These are phyloP conservation scores for Aspergillus egyptiacus DNA, from an alignment of 495 filamentous ascomycete species.

Conservation along the genomic window DNA sequence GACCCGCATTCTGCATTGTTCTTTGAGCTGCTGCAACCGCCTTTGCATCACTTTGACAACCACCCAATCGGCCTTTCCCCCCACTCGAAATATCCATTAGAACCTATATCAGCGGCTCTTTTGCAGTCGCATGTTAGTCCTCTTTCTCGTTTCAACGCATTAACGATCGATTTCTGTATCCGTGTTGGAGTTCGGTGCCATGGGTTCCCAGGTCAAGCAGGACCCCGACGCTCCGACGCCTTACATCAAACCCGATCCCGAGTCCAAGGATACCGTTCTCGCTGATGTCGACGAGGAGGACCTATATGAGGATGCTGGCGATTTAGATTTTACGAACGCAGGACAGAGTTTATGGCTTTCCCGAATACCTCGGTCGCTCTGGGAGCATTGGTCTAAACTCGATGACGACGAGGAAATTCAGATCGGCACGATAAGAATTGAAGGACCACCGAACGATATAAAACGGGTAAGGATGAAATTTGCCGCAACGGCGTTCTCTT, in stretches of 20 bases:
- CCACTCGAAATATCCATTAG: neutral
- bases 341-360: constrained; percentile 61
- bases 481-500: neutral
- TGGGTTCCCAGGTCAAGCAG: constrained; percentile 36
- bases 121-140: neutral
- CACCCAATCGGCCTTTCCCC: neutral
- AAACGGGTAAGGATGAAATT: constrained; percentile 39
- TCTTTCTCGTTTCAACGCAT: neutral
- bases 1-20: constrained; percentile 8
- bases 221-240: constrained; percentile 33
- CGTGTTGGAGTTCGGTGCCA: constrained; percentile 14
- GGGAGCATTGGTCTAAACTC: constrained; percentile 57
- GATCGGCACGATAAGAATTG: constrained; percentile 72
- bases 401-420: constrained; percentile 58
- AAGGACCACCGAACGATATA: constrained; percentile 45
- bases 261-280: constrained; percentile 51
- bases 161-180: neutral
- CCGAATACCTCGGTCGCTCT: constrained; percentile 70
- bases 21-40: constrained; percentile 4
- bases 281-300: constrained; percentile 63
- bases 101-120: too few relatives aligned
- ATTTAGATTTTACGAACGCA: constrained; percentile 66
- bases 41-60: constrained; percentile 14
- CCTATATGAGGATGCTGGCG: constrained; percentile 81
- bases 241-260: constrained; percentile 64